Conservation (phyloP, 1,139 yeast genomes). For the Hemisphaericaspora xylofermentans region DNA sequence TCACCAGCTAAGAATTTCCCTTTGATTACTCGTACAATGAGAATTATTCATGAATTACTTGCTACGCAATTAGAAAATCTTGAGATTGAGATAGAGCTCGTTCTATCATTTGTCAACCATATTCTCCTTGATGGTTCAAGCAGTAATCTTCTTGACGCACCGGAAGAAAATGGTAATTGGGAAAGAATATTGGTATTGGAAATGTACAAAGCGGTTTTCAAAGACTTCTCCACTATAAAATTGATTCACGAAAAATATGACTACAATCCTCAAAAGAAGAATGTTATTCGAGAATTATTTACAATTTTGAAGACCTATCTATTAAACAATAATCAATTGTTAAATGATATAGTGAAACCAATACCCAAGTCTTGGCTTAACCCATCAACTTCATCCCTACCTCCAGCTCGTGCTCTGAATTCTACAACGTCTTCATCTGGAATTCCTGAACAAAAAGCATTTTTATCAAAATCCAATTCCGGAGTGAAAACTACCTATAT, state of each 20-base stretch:
- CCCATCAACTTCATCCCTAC: background rate
- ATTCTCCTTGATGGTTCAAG: conserved; percentile 31
- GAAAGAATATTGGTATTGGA: conserved; percentile 72
- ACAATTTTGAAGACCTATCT: conserved; percentile 38
- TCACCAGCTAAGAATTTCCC: conserved; percentile 54
- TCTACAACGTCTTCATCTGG: conserved; percentile 5
- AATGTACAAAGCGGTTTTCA: conserved; percentile 58
- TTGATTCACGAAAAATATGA: conserved; percentile 66
- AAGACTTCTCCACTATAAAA: conserved; percentile 53
- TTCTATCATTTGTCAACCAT: conserved; percentile 72
- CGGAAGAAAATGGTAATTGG: conserved; percentile 47
- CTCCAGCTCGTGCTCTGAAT: background rate
- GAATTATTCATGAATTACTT: conserved; percentile 64
- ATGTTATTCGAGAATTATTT: conserved; percentile 60
- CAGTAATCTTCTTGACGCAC: background rate
- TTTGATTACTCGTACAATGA: conserved; percentile 66
- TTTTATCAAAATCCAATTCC: conserved; percentile 28
- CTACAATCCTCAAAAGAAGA: conserved; percentile 52
- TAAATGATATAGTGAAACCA: conserved; percentile 38
- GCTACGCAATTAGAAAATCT: conserved; percentile 59
- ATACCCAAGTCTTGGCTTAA: conserved; percentile 6
- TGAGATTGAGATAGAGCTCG: conserved; percentile 77
- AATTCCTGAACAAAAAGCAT: conserved; percentile 7
- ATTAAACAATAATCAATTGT: conserved; percentile 29
- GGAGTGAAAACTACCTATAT: conserved; percentile 55